These are phyloP conservation scores for Rhododendron ovatum DNA, from an alignment of 148 eudicot species.

Conservation along the genomic window DNA sequence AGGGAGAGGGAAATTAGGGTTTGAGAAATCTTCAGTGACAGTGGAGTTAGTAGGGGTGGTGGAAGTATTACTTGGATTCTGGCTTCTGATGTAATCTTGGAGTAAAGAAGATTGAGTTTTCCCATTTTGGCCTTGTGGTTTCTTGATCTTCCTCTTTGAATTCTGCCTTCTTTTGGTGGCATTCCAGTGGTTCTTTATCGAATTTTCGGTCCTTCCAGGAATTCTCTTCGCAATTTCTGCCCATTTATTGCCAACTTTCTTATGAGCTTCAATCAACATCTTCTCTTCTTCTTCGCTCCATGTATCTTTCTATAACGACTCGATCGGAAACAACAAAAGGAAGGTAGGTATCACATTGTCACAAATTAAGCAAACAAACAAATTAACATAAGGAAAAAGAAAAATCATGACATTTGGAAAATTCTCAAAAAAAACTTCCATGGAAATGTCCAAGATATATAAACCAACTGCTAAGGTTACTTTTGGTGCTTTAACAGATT, in stretches of 20 bases:
- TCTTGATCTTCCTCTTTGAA: slow-evolving; percentile 48
- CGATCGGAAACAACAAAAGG: not conserved
- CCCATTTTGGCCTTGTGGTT: slow-evolving; percentile 14
- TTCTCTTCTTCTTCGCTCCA: slow-evolving; percentile 85
- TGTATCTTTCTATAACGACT: slow-evolving; percentile 38
- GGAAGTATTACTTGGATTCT: not conserved
- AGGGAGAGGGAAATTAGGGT: not conserved
- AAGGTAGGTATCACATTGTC: not conserved
- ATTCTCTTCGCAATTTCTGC: slow-evolving; percentile 68
- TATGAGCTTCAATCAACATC: slow-evolving; percentile 52
- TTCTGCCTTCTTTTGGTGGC: slow-evolving; percentile 70
- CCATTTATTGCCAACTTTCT: slow-evolving; percentile 61
- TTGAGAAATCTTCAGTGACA: slow-evolving; percentile 12
- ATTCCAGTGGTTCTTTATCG: slow-evolving; percentile 89
- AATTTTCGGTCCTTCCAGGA: slow-evolving; percentile 65
- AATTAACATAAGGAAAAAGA: not conserved
- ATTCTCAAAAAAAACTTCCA: not conserved
- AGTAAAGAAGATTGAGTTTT: slow-evolving; percentile 31
- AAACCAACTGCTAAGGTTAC: not conserved
- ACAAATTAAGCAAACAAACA: not conserved
- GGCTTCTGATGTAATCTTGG: slow-evolving; percentile 52
- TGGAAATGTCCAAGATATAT: not conserved
- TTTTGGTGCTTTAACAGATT: not conserved
- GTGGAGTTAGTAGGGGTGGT: slow-evolving; percentile 14
- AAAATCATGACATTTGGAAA: not conserved